Evolutionary conservation across 2,329 filamentous ascomycete species (phyloP), one percentile per base, ranked within the genome.

Genomic region (Claviceps purpurea): DNA sequence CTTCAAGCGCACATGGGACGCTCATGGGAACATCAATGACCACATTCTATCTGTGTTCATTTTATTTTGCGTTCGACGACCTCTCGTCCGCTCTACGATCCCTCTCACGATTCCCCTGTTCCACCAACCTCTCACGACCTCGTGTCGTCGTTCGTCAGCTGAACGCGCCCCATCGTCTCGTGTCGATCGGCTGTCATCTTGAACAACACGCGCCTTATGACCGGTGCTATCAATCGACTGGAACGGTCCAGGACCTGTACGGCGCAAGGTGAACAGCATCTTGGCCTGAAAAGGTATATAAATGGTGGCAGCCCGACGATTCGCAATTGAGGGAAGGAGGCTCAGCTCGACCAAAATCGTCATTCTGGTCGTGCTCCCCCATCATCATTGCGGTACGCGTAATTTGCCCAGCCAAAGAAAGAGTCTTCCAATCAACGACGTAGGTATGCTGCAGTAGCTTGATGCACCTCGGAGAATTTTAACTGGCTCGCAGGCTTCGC

Each of bases 391-490:
- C 22, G 18, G 14, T 43, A 18, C 20, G 39, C 14, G 14, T 16
- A 16, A 22, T 26, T 22, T 44, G 13, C 42, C 14, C 42, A 24
- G 13, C 42, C 22, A 16, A 10, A 41, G 16, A 20, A 41, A 24
- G 3, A 26, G 8, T 41, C n/a, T 41, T 48, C 58, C 56, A 56
- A 60, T 58, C 55, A 57, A 45, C 49, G 44, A 49, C 50, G 50
- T 51, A 22, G 22, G 22, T 22, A 48, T 52, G 54, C 56, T 56
- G 55, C 55, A 48, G 50, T 52, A 55, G 54, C 40, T 56, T 50
- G 45, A 47, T 57, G 59, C 58, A 58, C 56, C 56, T 55, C 56
- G 54, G 57, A 59, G 55, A 47, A 50, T 53, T 55, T 56, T 57
- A 56, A 61, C 56, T 62, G 60, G 59, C 53, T 51, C 54, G 48